Evolutionary conservation across 352 stramenopile species (phyloP).

Genomic region (Lagenidium sp.): DNA sequence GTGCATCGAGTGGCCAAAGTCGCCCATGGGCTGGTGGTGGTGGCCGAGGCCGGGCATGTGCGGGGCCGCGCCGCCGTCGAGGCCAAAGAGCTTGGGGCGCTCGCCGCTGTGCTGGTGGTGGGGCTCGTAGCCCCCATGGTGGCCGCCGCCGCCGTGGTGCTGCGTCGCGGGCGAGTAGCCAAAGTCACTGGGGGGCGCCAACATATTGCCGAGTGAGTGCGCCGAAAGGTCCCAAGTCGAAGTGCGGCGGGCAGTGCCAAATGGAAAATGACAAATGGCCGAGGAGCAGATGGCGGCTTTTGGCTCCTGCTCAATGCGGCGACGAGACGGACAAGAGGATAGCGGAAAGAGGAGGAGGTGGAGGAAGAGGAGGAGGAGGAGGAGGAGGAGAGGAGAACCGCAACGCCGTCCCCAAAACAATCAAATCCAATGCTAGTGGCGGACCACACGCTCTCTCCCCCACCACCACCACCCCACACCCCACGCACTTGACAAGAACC

Average conservation of each 20-base stretch:
- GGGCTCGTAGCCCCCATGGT: constrained; percentile 8
- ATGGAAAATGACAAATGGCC: constrained; percentile 71
- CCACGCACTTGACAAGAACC: too few species aligned
- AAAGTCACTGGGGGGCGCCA: constrained; percentile 54
- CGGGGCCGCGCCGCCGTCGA: constrained; percentile 18
- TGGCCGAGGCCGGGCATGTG: constrained; percentile 1
- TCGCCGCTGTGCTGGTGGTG: constrained; percentile 42
- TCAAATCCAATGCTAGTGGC: too few species aligned
- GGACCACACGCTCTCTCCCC: too few species aligned
- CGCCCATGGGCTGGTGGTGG: constrained; percentile 20
- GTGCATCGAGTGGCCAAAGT: constrained; percentile 29
- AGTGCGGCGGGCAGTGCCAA: constrained; percentile 23
- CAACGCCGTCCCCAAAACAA: too few species aligned
- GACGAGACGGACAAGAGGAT: background rate
- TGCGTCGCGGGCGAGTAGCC: constrained; percentile 36
- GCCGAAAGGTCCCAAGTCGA: background rate
- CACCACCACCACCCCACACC: too few species aligned
- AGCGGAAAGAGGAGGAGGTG: background rate
- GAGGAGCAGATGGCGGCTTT: constrained; percentile 28
- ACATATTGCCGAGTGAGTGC: constrained; percentile 9
- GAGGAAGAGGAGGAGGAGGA: too few species aligned
- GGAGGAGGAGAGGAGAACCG: too few species aligned
- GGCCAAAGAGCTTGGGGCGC: constrained; percentile 45
- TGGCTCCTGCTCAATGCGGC: background rate
- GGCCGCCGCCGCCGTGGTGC: constrained; percentile 15